These are phyloP conservation scores for Pythium aristosporum DNA, from an alignment of 352 stramenopile genomes.

Conservation along the genomic window DNA sequence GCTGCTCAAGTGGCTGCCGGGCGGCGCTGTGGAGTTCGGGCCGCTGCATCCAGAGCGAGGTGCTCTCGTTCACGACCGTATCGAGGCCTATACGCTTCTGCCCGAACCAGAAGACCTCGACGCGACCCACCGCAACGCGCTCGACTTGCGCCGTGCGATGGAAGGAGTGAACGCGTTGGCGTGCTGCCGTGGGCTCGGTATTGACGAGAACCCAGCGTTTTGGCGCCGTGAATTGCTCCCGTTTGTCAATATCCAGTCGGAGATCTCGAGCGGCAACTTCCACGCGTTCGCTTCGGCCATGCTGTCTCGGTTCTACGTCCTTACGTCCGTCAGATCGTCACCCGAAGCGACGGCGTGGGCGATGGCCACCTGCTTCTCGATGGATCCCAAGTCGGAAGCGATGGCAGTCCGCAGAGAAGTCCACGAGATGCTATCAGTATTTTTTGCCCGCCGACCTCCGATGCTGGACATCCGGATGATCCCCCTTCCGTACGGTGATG, in stretches of 20 bases:
- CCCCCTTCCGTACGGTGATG: neutral
- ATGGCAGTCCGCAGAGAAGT: neutral
- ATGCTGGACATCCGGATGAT: neutral
- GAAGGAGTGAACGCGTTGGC: neutral
- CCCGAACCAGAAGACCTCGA: neutral
- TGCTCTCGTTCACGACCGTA: too few species aligned
- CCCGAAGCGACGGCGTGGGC: neutral
- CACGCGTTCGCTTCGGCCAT: neutral
- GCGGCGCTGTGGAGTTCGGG: too few species aligned
- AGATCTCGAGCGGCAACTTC: neutral
- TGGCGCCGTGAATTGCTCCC: neutral
- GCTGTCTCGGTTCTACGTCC: neutral
- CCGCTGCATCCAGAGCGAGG: too few species aligned
- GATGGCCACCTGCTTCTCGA: neutral
- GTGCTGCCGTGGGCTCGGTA: neutral
- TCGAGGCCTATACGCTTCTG: too few species aligned
- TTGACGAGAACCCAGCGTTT: neutral
- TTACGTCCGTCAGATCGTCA: neutral
- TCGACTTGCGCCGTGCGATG: neutral
- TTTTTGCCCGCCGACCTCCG: neutral
- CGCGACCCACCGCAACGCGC: neutral
- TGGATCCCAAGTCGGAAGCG: neutral
- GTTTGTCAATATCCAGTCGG: neutral
- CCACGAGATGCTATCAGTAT: neutral
- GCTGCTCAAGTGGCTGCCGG: too few species aligned